Base-by-base conservation (phyloP, 2,329 filamentous ascomycete species). In the Pseudocercospora crystallina region DNA sequence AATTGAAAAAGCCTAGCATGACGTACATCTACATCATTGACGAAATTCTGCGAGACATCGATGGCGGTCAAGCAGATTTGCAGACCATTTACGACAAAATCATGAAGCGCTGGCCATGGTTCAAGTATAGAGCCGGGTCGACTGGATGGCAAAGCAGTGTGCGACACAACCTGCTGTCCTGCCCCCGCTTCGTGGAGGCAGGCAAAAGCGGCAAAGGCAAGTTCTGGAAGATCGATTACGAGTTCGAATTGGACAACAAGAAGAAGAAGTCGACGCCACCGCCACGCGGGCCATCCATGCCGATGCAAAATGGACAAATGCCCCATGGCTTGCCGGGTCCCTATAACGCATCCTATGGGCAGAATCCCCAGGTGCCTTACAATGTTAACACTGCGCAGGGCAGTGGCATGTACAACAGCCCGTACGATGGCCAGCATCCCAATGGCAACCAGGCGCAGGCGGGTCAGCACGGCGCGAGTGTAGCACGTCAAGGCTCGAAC, bases 101-200 rank as follows among this genome's bases (percentile, higher is more conserved):
- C 49, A 81, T 83, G 64, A 73, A 80, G 59, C 81, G 81, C 56
- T 85, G 82, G 60, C 82, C 82, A 1, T 85, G 80, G 61, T 85
- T 81, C 71, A 82, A 81, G 61, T 83, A 83, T 63, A 72, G 72
- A 51, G 80, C 73, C 11, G 71, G 78, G 47, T 84, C 82, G 1
- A 77, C 78, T 57, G 83, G 83, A 11, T 86, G 83, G 83, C 82
- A 84, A 53, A 84, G 81, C 31, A 84, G 81, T 26, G 82, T 86
- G 33, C 77, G 83, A 31, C 83, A 86, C 64, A 86, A 86, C 51
- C 71, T 86, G 67, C 70, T 80, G 62, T 70, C 84, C 72, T 71
- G 80, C 67, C 63, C 80, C 69, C 71, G 76, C 68, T 85, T 85
- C 61, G 76, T 79, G 64, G 82, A 83, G 59, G 80, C 79, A 12